Conservation (phyloP, 208 protist genomes). For the Crithidia acanthocephali region DNA sequence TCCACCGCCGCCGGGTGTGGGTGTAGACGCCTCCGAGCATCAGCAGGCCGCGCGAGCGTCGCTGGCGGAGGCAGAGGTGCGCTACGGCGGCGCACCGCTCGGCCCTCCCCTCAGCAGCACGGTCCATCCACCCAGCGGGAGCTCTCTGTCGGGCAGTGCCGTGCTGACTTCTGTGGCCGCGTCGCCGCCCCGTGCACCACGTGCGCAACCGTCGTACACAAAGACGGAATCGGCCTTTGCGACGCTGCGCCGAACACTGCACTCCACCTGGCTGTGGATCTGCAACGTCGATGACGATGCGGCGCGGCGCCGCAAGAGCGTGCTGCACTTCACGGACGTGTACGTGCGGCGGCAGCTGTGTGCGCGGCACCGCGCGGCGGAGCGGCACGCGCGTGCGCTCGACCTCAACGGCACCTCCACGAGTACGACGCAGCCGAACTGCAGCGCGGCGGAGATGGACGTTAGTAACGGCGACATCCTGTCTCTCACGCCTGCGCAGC, state of each 20-base stretch:
- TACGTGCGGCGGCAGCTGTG: conserved; percentile 24
- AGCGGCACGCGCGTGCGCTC: background rate
- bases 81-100: background rate
- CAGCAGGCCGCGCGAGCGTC: background rate
- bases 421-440: too few relatives aligned
- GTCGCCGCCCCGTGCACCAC: background rate
- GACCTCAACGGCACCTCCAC: background rate
- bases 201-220: background rate
- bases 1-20: background rate
- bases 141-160: background rate
- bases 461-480: background rate
- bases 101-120: background rate
- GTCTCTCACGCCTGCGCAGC: conserved; percentile 2
- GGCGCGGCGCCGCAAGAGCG: background rate
- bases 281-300: conserved; percentile 12
- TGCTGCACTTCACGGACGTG: conserved; percentile 32
- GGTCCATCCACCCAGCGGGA: background rate
- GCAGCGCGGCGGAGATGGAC: background rate
- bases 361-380: background rate
- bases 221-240: background rate
- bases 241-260: background rate
- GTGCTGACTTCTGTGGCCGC: background rate
- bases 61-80: background rate
- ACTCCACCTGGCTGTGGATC: background rate
- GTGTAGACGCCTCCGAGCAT: background rate